These are phyloP conservation scores for Microbotryum saponariae DNA, from an alignment of 1,284 basidiomycete species.

Conservation along the genomic window DNA sequence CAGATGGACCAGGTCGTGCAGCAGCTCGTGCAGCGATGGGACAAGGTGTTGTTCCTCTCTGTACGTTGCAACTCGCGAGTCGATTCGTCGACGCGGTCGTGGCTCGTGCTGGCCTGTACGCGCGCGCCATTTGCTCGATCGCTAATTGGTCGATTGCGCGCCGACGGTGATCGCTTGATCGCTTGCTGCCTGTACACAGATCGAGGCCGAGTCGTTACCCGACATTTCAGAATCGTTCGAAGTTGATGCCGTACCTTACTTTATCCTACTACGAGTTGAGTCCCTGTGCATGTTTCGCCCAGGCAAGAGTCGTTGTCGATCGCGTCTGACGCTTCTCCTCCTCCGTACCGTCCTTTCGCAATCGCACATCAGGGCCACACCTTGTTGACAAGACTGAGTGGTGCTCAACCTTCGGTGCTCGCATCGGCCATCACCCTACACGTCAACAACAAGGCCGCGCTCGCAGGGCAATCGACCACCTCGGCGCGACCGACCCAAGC, in stretches of 20 bases:
- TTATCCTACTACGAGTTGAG: constrained; percentile 71
- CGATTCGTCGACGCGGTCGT: no score
- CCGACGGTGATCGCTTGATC: no score
- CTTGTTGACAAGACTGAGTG: constrained; percentile 69
- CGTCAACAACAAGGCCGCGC: constrained; percentile 37
- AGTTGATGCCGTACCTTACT: constrained; percentile 80
- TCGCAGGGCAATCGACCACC: constrained; percentile 36
- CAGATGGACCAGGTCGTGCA: constrained; percentile 60
- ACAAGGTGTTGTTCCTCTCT: constrained; percentile 27
- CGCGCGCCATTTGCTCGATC: constrained; percentile 57
- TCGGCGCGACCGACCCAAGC: constrained; percentile 26
- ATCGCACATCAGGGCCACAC: constrained; percentile 67
- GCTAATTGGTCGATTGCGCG: no score
- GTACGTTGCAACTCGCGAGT: constrained; percentile 49
- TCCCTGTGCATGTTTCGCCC: constrained; percentile 74
- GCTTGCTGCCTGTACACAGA: constrained; percentile 45
- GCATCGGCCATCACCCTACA: constrained; percentile 55
- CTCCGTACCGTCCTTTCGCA: background rate
- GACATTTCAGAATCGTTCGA: constrained; percentile 94
- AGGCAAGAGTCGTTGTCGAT: constrained; percentile 60
- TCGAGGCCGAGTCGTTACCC: constrained; percentile 78
- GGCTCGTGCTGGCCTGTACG: constrained; percentile 55
- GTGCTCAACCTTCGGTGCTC: constrained; percentile 69
- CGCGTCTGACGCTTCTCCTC: constrained; percentile 48
- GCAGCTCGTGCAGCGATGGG: constrained; percentile 23